Conservation (phyloP, 257 asterid genomes). For the Prunella vulgaris region DNA sequence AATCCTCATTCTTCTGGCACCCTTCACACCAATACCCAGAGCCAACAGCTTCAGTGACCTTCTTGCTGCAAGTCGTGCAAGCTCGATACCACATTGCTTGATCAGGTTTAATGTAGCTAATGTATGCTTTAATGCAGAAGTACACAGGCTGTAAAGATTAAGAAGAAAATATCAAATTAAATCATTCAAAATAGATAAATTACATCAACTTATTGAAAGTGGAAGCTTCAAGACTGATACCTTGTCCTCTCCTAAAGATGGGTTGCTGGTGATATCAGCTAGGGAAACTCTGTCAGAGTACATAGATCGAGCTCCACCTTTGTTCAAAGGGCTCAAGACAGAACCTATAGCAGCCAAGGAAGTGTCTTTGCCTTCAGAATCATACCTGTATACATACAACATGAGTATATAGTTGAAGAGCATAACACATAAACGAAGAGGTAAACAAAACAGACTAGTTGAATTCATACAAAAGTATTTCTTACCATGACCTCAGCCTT, state of each 20-base stretch:
- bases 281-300: slow-evolving; percentile 67
- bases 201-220: neutral
- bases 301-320: slow-evolving; percentile 51
- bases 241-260: slow-evolving; percentile 79
- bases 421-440: neutral
- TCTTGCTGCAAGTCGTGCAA: slow-evolving; percentile 86
- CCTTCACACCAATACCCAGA: slow-evolving; percentile 87
- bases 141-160: slow-evolving; percentile 53
- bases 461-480: neutral
- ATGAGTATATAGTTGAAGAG: neutral
- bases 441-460: neutral
- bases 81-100: slow-evolving; percentile 97
- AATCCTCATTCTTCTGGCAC: slow-evolving; percentile 60
- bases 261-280: slow-evolving; percentile 62
- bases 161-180: neutral
- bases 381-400: slow-evolving; percentile 48
- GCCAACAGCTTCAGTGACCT: slow-evolving; percentile 79
- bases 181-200: neutral
- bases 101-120: slow-evolving; percentile 70
- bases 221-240: slow-evolving; percentile 26
- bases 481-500: slow-evolving; percentile 73
- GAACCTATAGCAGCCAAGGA: slow-evolving; percentile 68
- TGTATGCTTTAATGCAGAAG: slow-evolving; percentile 63
- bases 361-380: slow-evolving; percentile 86
- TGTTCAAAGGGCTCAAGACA: slow-evolving; percentile 46